Base-by-base conservation (phyloP, 2,329 filamentous ascomycete species). In the Rutstroemia sp. region DNA sequence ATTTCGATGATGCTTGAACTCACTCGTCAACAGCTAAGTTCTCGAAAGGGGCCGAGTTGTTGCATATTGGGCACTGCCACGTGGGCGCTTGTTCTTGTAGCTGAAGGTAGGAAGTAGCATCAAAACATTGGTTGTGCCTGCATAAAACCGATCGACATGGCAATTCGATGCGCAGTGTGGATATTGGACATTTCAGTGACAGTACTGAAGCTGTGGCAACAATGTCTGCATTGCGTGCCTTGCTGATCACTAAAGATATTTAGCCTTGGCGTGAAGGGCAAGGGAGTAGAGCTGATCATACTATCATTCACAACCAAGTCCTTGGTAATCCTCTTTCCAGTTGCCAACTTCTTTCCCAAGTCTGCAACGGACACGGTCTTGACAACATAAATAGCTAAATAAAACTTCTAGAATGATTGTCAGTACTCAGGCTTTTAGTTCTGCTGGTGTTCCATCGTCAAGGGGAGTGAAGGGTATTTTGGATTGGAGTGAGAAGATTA, bases 1-100 rank as follows among this genome's bases (percentile, higher is more conserved):
- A 55, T 12, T 44, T 52, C 52, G 55, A 58, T 45, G 7, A 23
- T 45, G 30, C 34, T 23, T 25, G 41, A 46, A 74, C 83, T 72
- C 77, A 94, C 82, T 94, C 88, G 64, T 99, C 94, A 30, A 97
- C 83, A 10, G 89, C 90, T 23, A 99, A 75, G 48, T 82, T 84
- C 51, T 92, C 87, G 70, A 89, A 99, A 0, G 85, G 83, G 1
- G 91, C 86, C 0, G 82, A 73, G 67, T 92, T 95, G 71, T 87
- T 92, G 75, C 94, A 99, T 21, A 96, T 86, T 0, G 94, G 94
- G 67, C 94, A 99, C n/a, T 84, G 78, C 94, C 94, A 99, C 17
- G 94, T 95, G 0, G 94, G 94, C 0, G 90, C 92, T 74, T 99
- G 94, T 69, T 97, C 91, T 69, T 97, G 92, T 27, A 99, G 75